Evolutionary conservation across 1,284 basidiomycete genomes (phyloP), one percentile per base, ranked within the genome.

Genomic region (Phenoliferia sp.): DNA sequence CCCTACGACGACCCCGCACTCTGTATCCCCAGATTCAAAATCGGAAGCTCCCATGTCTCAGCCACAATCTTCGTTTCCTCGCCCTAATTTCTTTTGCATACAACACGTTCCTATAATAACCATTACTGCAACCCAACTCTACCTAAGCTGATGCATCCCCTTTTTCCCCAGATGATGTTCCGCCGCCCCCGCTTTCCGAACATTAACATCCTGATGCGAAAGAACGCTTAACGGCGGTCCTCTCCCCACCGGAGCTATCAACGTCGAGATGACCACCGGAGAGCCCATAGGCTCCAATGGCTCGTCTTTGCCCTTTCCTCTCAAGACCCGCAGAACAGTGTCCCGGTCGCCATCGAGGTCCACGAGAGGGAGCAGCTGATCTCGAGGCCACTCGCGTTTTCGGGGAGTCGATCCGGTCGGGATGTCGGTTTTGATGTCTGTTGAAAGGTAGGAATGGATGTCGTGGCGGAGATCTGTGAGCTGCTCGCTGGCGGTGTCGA

Each of bases 401-500:
- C 74, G 74, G 0, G 82, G 82, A 3, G 82, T 83, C 22, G 75
- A 62, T 17, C 82, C 82, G 0, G 82, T 83, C 1, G 81, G 76
- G 3, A 78, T 67, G 68, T 83, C 82, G n/a, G 78, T 75, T 5
- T 69, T 70, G 16, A 83, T 77, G 16, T 75, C 75, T 5, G 67
- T 65, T 7, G 72, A 60, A 19, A 80, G 76, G 73, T 78, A 77
- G 1, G 66, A 64, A 26, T 71, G 72, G 1, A 80, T 77, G 19
- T 75, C 67, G 31, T 62, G 52, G 26, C 72, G 67, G 48, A 80
- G 75, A 5, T 61, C 48, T 22, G 71, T 63, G 35, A 81, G 66
- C 12, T 73, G 65, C 5, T 65, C 54, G 35, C 72, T 66, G 15
- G 78, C 68, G 12, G 61, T 33, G 5, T 63, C 32, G 61, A 69